Evolutionary conservation across 768 basidiomycete genomes (phyloP).

Genomic region (Tephrocybe rancida): DNA sequence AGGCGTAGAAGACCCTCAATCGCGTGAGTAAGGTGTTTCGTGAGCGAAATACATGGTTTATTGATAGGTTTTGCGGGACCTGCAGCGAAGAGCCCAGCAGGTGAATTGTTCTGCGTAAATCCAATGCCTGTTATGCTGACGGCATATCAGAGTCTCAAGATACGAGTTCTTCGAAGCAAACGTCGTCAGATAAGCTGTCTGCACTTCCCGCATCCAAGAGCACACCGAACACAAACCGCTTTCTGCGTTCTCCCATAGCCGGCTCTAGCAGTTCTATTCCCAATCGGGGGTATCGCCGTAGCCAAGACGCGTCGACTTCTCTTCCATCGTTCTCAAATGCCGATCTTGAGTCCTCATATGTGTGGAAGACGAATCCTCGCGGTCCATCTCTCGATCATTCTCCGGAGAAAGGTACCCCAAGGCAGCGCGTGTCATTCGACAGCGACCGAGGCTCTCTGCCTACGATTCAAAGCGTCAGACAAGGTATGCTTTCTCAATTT

Average conservation of each 20-base stretch:
- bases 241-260: conserved; percentile 32
- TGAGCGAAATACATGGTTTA: neutral
- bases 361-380: conserved; percentile 19
- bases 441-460: conserved; percentile 48
- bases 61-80: neutral
- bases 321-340: conserved; percentile 38
- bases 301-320: conserved; percentile 44
- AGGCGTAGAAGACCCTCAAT: neutral
- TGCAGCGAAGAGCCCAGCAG: neutral
- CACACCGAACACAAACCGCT: conserved; percentile 36
- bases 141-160: conserved; percentile 25
- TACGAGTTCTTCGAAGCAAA: conserved; percentile 50
- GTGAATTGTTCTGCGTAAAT: neutral
- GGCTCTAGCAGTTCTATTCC: conserved; percentile 25
- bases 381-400: conserved; percentile 36
- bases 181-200: conserved; percentile 47
- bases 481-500: conserved; percentile 33
- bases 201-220: conserved; percentile 33
- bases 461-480: conserved; percentile 36
- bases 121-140: neutral
- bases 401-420: conserved; percentile 43
- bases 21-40: neutral
- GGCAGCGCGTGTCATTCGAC: conserved; percentile 58
- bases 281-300: conserved; percentile 36
- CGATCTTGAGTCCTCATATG: conserved; percentile 25